Evolutionary conservation across 2,329 filamentous ascomycete species (phyloP).

Genomic region (Stachybotrys chartarum): DNA sequence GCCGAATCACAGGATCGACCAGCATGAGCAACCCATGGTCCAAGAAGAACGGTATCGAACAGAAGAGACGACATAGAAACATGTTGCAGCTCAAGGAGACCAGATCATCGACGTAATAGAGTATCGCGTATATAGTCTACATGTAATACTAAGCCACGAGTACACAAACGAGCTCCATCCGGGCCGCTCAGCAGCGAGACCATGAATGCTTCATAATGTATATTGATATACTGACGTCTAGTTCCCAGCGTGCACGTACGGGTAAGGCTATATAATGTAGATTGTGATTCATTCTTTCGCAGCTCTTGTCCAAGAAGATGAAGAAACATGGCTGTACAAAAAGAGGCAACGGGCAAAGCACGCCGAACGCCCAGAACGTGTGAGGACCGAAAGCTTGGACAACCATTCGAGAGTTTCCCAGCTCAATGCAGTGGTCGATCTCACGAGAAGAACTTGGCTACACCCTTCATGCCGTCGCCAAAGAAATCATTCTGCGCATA

Average conservation of each 20-base stretch:
- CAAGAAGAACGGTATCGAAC: background rate
- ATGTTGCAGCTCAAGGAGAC: background rate
- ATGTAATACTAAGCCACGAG: background rate
- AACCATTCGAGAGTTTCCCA: no score
- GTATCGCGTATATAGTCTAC: background rate
- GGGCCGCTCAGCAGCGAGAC: no score
- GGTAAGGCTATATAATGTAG: background rate
- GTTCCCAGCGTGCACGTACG: no score
- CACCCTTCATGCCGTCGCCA: conserved; percentile 22
- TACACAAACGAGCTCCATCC: background rate
- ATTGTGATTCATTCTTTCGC: background rate
- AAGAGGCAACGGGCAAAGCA: background rate
- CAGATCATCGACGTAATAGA: background rate
- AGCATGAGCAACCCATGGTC: background rate
- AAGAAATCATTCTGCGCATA: conserved; percentile 22
- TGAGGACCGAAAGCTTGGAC: background rate
- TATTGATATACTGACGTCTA: no score
- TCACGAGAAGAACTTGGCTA: conserved; percentile 25
- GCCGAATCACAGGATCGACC: background rate
- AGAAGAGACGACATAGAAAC: conserved; percentile 1
- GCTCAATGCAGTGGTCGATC: background rate
- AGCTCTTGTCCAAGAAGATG: background rate
- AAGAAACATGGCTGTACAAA: background rate
- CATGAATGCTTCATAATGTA: no score
- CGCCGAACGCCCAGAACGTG: background rate